Evolutionary conservation across 345 rosid genomes (phyloP), one percentile per base, ranked within the genome.

Genomic region (Mallotus nudiflorus): DNA sequence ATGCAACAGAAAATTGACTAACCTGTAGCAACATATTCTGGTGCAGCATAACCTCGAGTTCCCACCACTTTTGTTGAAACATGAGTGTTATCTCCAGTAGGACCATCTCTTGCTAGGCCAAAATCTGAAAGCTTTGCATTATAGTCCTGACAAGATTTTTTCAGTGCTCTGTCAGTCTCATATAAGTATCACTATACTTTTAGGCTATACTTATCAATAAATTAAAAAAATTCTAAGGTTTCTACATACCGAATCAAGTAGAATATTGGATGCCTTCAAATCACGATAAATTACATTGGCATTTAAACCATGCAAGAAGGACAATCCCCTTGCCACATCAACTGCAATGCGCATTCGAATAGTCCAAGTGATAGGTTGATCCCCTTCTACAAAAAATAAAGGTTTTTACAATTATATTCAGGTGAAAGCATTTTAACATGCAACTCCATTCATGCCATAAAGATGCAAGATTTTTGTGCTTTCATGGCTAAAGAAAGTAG

Each of bases 81-180:
- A 61, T 94, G 99, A 66, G 93, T 91, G 69, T 85, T 87, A 51
- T 94, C 89, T 46, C 91, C 99, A 3, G 85, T 91, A 13, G 99
- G 97, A 16, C 97, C 97, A 74, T 90, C 96, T 82, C 93, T 85
- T 37, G 97, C 99, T 67, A 94, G 80, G 49, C 99, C 99, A 78
- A 94, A 94, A 78, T 94, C 99, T 28, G 99, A 91, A 71, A 94
- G 95, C 78, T 83, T 90, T 11, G 93, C 90, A 67, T 81, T 86
- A 69, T 80, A 91, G 35, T 82, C 95, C 98, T 94, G 76, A 55
- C 70, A 20, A 63, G 20, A 25, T 19, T 54, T 19, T 54, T 65
- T 52, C 28, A 19, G 4, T 27, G 59, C 16, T 49, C 19, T 58
- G 57, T 79, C 66, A 79, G 42, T 18, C 14, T 50, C 49, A 15